Evolutionary conservation across 108 stramenopile genomes (phyloP).

Genomic region (Seminavis robusta): DNA sequence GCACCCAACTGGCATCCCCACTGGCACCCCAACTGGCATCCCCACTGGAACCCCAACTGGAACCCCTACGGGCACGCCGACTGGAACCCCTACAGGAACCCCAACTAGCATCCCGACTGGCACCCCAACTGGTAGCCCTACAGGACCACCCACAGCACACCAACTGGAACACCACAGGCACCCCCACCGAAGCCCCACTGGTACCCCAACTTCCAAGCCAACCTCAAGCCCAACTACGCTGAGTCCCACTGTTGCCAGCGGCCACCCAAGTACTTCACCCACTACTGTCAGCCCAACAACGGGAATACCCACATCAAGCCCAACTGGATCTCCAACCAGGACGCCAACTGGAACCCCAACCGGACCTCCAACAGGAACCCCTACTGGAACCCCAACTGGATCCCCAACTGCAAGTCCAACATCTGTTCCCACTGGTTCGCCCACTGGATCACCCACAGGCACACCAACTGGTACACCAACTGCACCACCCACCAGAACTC

Average conservation of each 20-base stretch:
- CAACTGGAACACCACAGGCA: not conserved
- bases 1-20: not conserved
- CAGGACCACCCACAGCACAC: not conserved
- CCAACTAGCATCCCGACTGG: not conserved
- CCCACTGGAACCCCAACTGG: not conserved
- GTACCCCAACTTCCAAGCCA: not conserved
- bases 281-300: not conserved
- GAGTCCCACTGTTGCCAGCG: not conserved
- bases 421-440: not conserved
- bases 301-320: not conserved
- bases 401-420: not conserved
- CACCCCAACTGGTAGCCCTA: not conserved
- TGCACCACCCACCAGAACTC: not conserved
- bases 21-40: not conserved
- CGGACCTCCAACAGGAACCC: not conserved
- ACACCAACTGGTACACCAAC: conserved; percentile 3
- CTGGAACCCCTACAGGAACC: not conserved
- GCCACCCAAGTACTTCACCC: not conserved
- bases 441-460: not conserved
- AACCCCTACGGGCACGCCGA: not conserved
- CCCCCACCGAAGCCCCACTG: not conserved
- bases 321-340: not conserved
- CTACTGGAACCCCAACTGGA: not conserved
- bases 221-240: not conserved
- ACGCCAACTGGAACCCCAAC: not conserved